Percentiles rank a stretch among this genome's conserved stretches.
Evolutionary conservation across 2,329 filamentous ascomycete species (phyloP).

Genomic region (Eutypa lata): DNA sequence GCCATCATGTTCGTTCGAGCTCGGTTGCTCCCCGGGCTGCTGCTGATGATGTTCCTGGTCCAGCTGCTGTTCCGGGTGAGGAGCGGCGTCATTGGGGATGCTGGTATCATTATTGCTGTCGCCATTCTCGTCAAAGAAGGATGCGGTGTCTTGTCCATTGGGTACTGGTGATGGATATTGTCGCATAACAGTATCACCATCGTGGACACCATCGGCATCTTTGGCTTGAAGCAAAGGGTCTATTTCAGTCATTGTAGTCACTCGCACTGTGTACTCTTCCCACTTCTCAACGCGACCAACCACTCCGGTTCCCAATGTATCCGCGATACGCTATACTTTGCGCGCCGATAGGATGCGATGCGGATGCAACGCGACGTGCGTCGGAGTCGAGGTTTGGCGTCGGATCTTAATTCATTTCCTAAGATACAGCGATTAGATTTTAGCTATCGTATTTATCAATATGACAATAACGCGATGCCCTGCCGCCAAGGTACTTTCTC

Average conservation of each 20-base stretch:
- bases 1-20: slow-evolving; percentile 15
- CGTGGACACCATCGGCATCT: slow-evolving; percentile 10
- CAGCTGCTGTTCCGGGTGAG: slow-evolving; percentile 17
- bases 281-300: background rate
- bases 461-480: no score
- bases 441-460: no score
- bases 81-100: slow-evolving; percentile 12
- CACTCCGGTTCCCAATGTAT: background rate
- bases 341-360: background rate
- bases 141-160: slow-evolving; percentile 39
- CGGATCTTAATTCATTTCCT: background rate
- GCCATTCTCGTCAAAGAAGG: slow-evolving; percentile 34
- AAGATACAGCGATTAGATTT: background rate
- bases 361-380: background rate
- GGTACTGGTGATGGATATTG: slow-evolving; percentile 45
- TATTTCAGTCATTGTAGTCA: slow-evolving; percentile 23
- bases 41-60: slow-evolving; percentile 14
- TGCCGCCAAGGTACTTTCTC: background rate
- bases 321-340: background rate
- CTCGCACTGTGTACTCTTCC: background rate
- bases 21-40: slow-evolving; percentile 19
- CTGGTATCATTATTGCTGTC: slow-evolving; percentile 26
- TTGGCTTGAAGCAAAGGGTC: slow-evolving; percentile 24
- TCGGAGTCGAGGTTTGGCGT: background rate
- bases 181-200: slow-evolving; percentile 28